These are phyloP conservation scores for Erythrobasidium yunnanense DNA, from an alignment of 768 basidiomycete genomes.

Conservation along the genomic window DNA sequence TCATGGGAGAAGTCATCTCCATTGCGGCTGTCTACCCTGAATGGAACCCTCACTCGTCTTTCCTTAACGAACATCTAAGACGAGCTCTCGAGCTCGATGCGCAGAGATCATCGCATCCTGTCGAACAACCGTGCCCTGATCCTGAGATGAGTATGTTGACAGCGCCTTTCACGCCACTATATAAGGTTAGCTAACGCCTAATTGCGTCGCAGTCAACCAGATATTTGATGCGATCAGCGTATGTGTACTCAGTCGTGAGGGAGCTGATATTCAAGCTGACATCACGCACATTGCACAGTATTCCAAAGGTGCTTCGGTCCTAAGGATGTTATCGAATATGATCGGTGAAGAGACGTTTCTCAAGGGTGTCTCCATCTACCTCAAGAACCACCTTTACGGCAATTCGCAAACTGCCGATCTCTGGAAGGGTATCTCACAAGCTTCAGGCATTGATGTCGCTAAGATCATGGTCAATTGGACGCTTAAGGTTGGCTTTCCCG, in stretches of 20 bases:
- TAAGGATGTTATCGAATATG: constrained; percentile 80
- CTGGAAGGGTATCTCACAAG: constrained; percentile 70
- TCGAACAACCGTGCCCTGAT: constrained; percentile 81
- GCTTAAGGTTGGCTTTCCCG: constrained; percentile 78
- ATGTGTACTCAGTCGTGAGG: constrained; percentile 5
- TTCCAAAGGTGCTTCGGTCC: constrained; percentile 50
- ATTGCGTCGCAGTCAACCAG: constrained; percentile 47
- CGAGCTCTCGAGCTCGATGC: constrained; percentile 72
- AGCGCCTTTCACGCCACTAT: no score
- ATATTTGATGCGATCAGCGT: constrained; percentile 84
- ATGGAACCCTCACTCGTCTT: constrained; percentile 61
- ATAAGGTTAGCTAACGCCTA: background rate
- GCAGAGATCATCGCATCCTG: constrained; percentile 77
- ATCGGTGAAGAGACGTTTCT: constrained; percentile 77
- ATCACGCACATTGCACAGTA: constrained; percentile 1
- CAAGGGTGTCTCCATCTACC: constrained; percentile 56
- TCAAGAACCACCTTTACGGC: constrained; percentile 73
- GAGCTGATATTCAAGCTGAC: background rate
- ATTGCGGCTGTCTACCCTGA: constrained; percentile 53
- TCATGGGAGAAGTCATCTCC: constrained; percentile 43
- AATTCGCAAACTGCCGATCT: constrained; percentile 77
- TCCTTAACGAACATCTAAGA: constrained; percentile 66
- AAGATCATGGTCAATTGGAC: constrained; percentile 87
- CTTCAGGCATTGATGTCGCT: constrained; percentile 62
- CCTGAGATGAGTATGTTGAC: constrained; percentile 55